Evolutionary conservation across 306 rosid genomes (phyloP).

Genomic region (Prunus salicina): DNA sequence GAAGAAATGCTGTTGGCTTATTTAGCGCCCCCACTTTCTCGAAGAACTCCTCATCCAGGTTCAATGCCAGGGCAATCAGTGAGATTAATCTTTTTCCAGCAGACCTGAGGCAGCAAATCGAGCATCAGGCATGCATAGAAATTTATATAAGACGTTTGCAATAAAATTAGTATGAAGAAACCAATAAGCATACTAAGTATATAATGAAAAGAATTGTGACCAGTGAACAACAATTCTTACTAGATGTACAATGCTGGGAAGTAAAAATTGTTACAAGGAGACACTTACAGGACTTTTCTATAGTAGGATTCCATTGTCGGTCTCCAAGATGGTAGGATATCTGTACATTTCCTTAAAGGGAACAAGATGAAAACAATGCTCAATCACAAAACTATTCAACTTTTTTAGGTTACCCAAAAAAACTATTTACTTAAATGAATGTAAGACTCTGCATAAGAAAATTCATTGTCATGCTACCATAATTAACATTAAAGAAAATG

Average conservation of each 20-base stretch:
- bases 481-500: neutral
- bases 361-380: slow-evolving; percentile 4
- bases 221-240: neutral
- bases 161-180: neutral
- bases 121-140: neutral
- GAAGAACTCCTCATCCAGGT: slow-evolving; percentile 61
- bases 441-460: neutral
- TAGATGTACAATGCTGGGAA: neutral
- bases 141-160: neutral
- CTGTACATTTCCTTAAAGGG: slow-evolving; percentile 41
- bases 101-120: slow-evolving; percentile 35
- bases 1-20: slow-evolving; percentile 52
- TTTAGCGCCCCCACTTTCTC: slow-evolving; percentile 53
- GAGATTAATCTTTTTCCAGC: slow-evolving; percentile 58
- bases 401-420: neutral
- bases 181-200: neutral
- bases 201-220: neutral
- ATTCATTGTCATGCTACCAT: neutral
- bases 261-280: neutral
- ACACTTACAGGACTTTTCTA: slow-evolving; percentile 56
- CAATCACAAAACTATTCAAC: neutral
- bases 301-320: slow-evolving; percentile 54
- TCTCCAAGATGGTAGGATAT: slow-evolving; percentile 66
- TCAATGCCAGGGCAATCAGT: slow-evolving; percentile 66
- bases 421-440: neutral